Evolutionary conservation across 768 basidiomycete genomes (phyloP).

Genomic region (Terana coerulea): DNA sequence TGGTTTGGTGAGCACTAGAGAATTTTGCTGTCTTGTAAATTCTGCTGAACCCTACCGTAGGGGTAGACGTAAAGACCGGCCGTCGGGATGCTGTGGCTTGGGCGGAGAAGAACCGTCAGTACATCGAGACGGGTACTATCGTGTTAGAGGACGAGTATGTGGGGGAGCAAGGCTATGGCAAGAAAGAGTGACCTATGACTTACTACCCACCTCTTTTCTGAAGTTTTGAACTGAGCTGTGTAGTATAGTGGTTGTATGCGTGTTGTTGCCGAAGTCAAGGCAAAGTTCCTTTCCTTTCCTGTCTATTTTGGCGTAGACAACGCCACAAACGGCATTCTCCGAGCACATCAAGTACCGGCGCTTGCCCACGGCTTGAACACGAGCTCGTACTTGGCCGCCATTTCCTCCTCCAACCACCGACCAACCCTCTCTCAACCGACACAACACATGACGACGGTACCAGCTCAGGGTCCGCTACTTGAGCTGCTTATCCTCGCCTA

Average conservation of each 20-base stretch:
- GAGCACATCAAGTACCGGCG: no score
- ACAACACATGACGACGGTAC: no score
- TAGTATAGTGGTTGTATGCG: background rate
- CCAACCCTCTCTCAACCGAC: no score
- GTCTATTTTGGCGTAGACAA: no score
- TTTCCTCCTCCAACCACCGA: no score
- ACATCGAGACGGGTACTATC: slow-evolving; percentile 21
- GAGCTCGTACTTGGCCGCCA: no score
- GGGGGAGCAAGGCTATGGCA: slow-evolving; percentile 14
- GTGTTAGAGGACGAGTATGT: slow-evolving; percentile 18
- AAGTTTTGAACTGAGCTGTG: background rate
- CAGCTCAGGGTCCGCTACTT: background rate
- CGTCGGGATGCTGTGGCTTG: slow-evolving; percentile 36
- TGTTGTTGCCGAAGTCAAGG: background rate
- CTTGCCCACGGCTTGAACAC: no score
- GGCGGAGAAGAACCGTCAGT: slow-evolving; percentile 29
- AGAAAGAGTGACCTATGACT: slow-evolving; percentile 9
- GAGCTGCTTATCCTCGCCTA: slow-evolving; percentile 5
- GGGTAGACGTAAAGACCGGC: slow-evolving; percentile 35
- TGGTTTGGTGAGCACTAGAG: slow-evolving; percentile 69
- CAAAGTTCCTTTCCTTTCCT: no score
- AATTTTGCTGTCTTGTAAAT: background rate
- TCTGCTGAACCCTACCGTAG: no score
- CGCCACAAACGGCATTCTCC: no score
- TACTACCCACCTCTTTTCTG: background rate